Percentiles rank a stretch among this genome's conserved stretches.
Evolutionary conservation across 495 filamentous ascomycete species (phyloP).

Genomic region (Zalerion maritima): DNA sequence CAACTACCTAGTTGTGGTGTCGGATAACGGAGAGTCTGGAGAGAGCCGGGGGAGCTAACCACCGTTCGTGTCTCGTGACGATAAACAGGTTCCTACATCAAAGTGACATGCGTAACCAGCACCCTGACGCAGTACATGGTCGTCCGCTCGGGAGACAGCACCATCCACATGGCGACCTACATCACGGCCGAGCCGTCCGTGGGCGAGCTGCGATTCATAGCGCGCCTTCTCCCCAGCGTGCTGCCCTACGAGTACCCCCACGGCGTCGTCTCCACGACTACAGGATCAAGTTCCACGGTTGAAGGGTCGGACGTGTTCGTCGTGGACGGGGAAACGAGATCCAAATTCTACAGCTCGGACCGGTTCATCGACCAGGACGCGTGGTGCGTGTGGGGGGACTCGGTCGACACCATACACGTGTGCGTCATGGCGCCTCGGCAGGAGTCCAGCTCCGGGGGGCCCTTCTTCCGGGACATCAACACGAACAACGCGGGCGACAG

Average conservation of each 20-base stretch:
- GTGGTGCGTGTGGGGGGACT: slow-evolving; percentile 39
- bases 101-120: slow-evolving; percentile 44
- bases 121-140: slow-evolving; percentile 52
- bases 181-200: slow-evolving; percentile 43
- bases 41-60: too few relatives aligned
- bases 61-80: too few relatives aligned
- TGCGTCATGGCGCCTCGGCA: slow-evolving; percentile 38
- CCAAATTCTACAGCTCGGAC: slow-evolving; percentile 54
- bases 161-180: slow-evolving; percentile 49
- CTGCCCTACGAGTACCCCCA: slow-evolving; percentile 42
- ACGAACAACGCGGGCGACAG: slow-evolving; percentile 43
- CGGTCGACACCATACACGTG: slow-evolving; percentile 28
- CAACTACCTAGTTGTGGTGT: slow-evolving; percentile 1
- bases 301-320: slow-evolving; percentile 51
- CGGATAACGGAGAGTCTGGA: too few relatives aligned
- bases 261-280: slow-evolving; percentile 33
- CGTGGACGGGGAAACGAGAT: slow-evolving; percentile 45
- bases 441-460: slow-evolving; percentile 39
- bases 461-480: slow-evolving; percentile 53
- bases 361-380: slow-evolving; percentile 52
- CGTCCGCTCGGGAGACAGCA: slow-evolving; percentile 40
- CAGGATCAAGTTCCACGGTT: slow-evolving; percentile 31
- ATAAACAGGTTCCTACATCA: slow-evolving; percentile 32
- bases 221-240: slow-evolving; percentile 39
- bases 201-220: slow-evolving; percentile 51